phyloP scores from a whole-genome alignment of 2,329 filamentous ascomycete genomes.

The Fusarium paranaense region DNA sequence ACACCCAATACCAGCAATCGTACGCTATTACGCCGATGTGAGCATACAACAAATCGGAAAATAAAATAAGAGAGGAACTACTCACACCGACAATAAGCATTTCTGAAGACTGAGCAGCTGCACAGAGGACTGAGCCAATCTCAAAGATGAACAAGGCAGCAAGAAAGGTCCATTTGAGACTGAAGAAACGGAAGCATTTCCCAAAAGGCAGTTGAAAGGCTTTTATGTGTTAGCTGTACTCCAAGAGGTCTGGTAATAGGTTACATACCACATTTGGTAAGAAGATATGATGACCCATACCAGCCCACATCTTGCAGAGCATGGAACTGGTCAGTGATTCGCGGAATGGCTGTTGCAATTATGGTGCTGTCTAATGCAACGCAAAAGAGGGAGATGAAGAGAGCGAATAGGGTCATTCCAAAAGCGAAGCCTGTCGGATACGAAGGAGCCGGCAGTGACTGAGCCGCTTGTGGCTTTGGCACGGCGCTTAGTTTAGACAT shows the following conservation, averaged over 20 bases:
- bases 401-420: not conserved
- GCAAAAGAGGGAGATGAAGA: not conserved
- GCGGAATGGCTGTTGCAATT: not conserved
- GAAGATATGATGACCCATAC: not conserved
- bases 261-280: not conserved
- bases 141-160: conserved; percentile 59
- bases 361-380: not conserved
- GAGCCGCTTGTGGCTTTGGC: not conserved
- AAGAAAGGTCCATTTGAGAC: conserved; percentile 58
- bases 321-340: not conserved
- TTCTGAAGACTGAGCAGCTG: conserved; percentile 5
- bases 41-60: not conserved
- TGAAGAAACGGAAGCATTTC: conserved; percentile 43
- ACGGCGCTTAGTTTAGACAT: not conserved
- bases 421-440: not conserved
- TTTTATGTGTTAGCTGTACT: not conserved
- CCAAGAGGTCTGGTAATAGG: not conserved
- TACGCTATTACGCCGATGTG: not conserved
- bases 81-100: conserved; percentile 15
- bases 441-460: not conserved
- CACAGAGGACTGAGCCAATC: conserved; percentile 48
- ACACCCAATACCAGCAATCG: conserved; percentile 6
- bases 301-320: not conserved
- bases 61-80: not conserved
- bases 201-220: conserved; percentile 33